A percentile compares a stretch with the other conserved stretches of the same genome.
These are phyloP conservation scores for Wickerhamomyces subpelliculosus DNA, from an alignment of 805 yeast species.

Conservation along the genomic window DNA sequence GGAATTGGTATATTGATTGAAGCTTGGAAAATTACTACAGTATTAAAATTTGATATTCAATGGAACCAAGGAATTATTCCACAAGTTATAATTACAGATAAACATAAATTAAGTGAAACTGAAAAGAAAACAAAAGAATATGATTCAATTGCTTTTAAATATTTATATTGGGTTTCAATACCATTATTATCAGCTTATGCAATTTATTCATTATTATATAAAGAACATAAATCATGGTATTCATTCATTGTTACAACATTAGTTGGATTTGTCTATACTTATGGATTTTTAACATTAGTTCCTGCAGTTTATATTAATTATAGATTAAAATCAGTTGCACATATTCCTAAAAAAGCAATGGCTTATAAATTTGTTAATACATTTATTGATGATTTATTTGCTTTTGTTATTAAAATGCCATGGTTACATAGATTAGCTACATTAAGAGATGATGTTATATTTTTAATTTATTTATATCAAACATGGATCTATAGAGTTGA, in stretches of 20 bases:
- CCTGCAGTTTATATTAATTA: conserved; percentile 36
- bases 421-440: conserved; percentile 34
- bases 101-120: conserved; percentile 27
- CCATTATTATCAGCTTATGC: conserved; percentile 32
- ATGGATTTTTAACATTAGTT: conserved; percentile 32
- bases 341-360: conserved; percentile 34
- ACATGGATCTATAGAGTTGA: conserved; percentile 35
- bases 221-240: conserved; percentile 36
- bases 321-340: conserved; percentile 35
- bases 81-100: conserved; percentile 23
- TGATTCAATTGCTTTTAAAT: conserved; percentile 32
- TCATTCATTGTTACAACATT: conserved; percentile 32
- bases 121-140: conserved; percentile 34
- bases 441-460: conserved; percentile 34
- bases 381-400: conserved; percentile 33
- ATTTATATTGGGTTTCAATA: conserved; percentile 27
- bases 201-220: conserved; percentile 28
- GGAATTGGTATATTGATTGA: conserved; percentile 32
- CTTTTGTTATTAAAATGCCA: conserved; percentile 37
- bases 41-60: conserved; percentile 23
- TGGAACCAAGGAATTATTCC: conserved; percentile 18
- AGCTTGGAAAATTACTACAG: conserved; percentile 36
- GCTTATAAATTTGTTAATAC: conserved; percentile 34
- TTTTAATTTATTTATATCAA: conserved; percentile 32
- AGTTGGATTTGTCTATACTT: conserved; percentile 35